Conservation (phyloP, 1,139 yeast species). For the Protomyces lactucae-debilis region DNA sequence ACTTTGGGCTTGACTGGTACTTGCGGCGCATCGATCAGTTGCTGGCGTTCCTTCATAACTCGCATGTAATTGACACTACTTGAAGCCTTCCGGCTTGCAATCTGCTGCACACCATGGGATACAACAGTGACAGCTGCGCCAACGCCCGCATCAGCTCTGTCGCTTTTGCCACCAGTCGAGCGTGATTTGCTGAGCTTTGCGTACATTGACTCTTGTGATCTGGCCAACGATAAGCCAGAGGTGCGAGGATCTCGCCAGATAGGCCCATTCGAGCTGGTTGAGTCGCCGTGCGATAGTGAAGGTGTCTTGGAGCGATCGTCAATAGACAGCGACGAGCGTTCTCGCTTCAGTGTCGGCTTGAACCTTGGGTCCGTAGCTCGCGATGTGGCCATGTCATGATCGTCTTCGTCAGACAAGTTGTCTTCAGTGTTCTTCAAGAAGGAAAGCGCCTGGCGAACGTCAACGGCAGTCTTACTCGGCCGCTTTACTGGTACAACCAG, state of each 20-base stretch:
- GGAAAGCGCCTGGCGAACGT: constrained; percentile 59
- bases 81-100: neutral
- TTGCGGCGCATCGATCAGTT: neutral
- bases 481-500: neutral
- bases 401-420: neutral
- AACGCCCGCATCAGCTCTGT: neutral
- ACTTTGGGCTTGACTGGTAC: neutral
- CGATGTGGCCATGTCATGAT: neutral
- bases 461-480: constrained; percentile 34
- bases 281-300: neutral
- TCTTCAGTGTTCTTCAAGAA: constrained; percentile 46
- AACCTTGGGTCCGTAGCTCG: constrained; percentile 1
- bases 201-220: neutral
- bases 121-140: neutral
- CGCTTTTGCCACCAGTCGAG: neutral
- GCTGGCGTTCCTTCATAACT: neutral
- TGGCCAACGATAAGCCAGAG: neutral
- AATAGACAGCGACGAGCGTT: constrained; percentile 19
- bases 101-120: neutral
- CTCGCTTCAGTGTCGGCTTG: constrained; percentile 15
- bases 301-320: constrained; percentile 13
- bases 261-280: neutral
- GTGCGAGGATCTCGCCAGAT: constrained; percentile 21
- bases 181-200: neutral
- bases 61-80: neutral